Base-by-base conservation (phyloP, 1,284 basidiomycete genomes). In the Ustilago lituana region DNA sequence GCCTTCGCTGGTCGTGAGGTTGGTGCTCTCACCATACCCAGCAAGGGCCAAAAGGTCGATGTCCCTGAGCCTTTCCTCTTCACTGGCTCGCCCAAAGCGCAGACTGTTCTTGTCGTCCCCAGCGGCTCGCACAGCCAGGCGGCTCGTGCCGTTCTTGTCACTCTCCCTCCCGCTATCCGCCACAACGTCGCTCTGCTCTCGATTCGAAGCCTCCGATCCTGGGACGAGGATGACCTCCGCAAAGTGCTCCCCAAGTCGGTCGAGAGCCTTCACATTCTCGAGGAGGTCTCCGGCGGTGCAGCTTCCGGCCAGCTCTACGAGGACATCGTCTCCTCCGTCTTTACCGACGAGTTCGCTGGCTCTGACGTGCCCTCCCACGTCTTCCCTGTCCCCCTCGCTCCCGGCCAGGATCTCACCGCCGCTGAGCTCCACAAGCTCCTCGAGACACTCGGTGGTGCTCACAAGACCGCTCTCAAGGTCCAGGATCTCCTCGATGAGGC, bases 31-130 rank as follows among this genome's bases (percentile, higher is more conserved):
- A 57, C 58, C 37, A 59, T 78, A 36, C 75, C 78, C 11, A 51
- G 60, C 51, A 57, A 62, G 40, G 56, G 59, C 83, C 73, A 75
- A 12, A 39, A 60, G 41, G 50, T 61, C 43, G 94, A 94, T 77
- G 88, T 40, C 92, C 64, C 94, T 77, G 62, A 62, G 43, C 74
- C 74, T 44, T 80, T 81, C 53, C 50, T 65, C 52, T 82, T 81
- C 68, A 73, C 69, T 35, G 80, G 80, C 41, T 73, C 80, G 23
- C 49, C 70, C 23, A 46, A 68, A 49, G 77, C 80, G 29, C 59
- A 53, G 40, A 69, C 75, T 2, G 73, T 79, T 26, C 69, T 82
- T 22, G 68, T 81, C 29, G 65, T 82, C 24, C 78, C 80, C 44
- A 80, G 76, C 56, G 73, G 78, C 51, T 67, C 77, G 22, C 69